These are phyloP conservation scores for Pseudocercospora macadamiae DNA, from an alignment of 2,329 filamentous ascomycete genomes.

Conservation along the genomic window DNA sequence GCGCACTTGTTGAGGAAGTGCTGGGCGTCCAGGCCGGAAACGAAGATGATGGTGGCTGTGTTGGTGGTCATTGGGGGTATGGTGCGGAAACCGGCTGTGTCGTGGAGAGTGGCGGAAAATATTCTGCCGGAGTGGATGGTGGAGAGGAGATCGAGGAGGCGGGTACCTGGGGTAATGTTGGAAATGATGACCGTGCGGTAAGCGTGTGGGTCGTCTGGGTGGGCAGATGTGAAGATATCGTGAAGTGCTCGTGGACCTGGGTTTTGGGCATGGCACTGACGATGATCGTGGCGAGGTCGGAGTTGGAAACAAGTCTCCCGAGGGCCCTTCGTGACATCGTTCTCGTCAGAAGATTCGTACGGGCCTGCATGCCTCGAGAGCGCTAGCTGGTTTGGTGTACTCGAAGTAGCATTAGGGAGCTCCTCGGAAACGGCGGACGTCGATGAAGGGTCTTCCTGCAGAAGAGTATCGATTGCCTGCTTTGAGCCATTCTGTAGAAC, in stretches of 20 bases:
- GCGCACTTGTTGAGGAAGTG: conserved; percentile 17
- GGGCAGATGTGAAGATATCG: conserved; percentile 14
- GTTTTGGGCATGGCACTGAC: background rate
- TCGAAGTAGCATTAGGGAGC: no score
- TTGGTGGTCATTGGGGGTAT: conserved; percentile 25
- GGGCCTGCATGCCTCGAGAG: background rate
- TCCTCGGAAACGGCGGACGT: no score
- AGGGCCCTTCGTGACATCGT: background rate
- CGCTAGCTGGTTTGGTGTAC: background rate
- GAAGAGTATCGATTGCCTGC: no score
- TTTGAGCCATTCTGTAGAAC: no score
- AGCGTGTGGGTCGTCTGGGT: conserved; percentile 5
- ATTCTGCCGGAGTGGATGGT: conserved; percentile 26
- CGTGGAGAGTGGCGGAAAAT: conserved; percentile 21
- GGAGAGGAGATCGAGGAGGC: conserved; percentile 28
- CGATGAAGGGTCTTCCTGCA: no score
- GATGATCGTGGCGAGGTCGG: background rate
- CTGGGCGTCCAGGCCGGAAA: conserved; percentile 18
- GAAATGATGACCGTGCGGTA: conserved; percentile 29
- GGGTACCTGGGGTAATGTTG: conserved; percentile 25
- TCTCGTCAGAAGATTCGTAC: no score
- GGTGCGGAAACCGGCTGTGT: conserved; percentile 26
- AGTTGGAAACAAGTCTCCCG: background rate
- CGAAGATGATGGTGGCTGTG: conserved; percentile 27
- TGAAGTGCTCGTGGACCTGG: conserved; percentile 1